Base-by-base conservation (phyloP, 2,329 filamentous ascomycete genomes). In the Aspergillus pseudoterreus region DNA sequence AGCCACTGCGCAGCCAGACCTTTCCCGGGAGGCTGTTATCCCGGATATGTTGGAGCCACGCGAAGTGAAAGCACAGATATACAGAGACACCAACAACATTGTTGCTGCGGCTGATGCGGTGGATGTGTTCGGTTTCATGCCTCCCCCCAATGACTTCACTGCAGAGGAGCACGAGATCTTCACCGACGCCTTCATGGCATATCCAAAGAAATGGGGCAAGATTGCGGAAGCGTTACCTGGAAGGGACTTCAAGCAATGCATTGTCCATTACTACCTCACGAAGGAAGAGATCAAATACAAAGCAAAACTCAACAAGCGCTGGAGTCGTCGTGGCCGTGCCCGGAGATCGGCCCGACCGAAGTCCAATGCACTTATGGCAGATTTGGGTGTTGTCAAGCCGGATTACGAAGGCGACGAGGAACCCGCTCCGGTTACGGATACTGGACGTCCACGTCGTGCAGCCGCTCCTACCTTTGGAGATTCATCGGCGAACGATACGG, bases 181-280 rank as follows among this genome's bases (percentile, higher is more conserved):
- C 57, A 73, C 71, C 1, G 68, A 76, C 49, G 73, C 75, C 14
- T 79, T 78, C 56, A 74, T 76, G 67, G 65, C 71, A 4, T 63
- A 71, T 49, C 76, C 76, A 2, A 79, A 79, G 66, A 75, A 74
- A 65, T 79, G 76, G 73, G 75, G 76, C 19, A 76, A 76, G 56
- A 79, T 79, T 53, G 76, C 76, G 3, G 73, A 76, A 46, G 64
- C 68, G 21, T 57, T 78, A 22, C 73, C 75, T 33, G 72, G 71
- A 11, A 71, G 76, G 19, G 69, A 70, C 35, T 78, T 74, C 63
- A 70, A 75, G 56, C 70, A 78, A 49, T 79, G 76, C 54, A 77
- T 79, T 45, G 61, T 72, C 47, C 76, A 79, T 57, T 79, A 79
- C 55, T 79, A 79, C 56, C 62, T 76, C 49, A 79, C 76, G 4